phyloP scores from a whole-genome alignment of 805 yeast genomes.

The Ogataea nakhonphanomensis region DNA sequence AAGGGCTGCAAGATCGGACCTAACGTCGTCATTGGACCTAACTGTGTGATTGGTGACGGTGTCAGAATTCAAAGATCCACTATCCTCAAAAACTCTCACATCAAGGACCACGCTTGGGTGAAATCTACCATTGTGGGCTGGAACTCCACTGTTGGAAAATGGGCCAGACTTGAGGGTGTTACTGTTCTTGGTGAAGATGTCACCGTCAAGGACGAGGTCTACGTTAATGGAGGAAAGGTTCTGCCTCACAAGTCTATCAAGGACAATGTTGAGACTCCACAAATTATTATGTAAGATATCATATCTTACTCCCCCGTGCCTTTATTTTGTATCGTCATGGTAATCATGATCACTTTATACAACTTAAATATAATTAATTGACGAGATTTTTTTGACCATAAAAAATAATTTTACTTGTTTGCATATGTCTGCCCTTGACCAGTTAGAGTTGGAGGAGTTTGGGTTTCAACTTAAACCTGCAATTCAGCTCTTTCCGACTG shows the following conservation, averaged over 20 bases:
- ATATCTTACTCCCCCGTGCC: conserved; percentile 1
- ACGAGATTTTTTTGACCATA: neutral
- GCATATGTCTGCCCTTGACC: conserved; percentile 12
- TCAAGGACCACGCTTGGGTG: conserved; percentile 97
- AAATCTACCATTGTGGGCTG: conserved; percentile 98
- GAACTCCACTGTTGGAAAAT: conserved; percentile 96
- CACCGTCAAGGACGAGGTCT: conserved; percentile 95
- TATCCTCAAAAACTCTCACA: conserved; percentile 81
- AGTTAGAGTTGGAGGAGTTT: conserved; percentile 28
- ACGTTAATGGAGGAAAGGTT: conserved; percentile 99
- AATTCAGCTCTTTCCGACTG: conserved; percentile 24
- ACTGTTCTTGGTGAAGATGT: conserved; percentile 99
- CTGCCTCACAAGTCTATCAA: conserved; percentile 98
- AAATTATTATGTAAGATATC: conserved; percentile 83
- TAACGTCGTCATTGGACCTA: conserved; percentile 95
- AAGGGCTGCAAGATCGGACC: conserved; percentile 96
- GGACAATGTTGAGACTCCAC: conserved; percentile 93
- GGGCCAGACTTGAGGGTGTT: conserved; percentile 98
- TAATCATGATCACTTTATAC: conserved; percentile 1
- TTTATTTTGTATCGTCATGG: conserved; percentile 4
- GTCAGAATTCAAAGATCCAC: conserved; percentile 97
- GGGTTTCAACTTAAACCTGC: conserved; percentile 30
- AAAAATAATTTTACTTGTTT: neutral
- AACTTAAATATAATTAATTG: neutral
- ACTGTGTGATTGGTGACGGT: conserved; percentile 94